Conservation (phyloP, 306 rosid genomes). For the Ochetophila trinervis region DNA sequence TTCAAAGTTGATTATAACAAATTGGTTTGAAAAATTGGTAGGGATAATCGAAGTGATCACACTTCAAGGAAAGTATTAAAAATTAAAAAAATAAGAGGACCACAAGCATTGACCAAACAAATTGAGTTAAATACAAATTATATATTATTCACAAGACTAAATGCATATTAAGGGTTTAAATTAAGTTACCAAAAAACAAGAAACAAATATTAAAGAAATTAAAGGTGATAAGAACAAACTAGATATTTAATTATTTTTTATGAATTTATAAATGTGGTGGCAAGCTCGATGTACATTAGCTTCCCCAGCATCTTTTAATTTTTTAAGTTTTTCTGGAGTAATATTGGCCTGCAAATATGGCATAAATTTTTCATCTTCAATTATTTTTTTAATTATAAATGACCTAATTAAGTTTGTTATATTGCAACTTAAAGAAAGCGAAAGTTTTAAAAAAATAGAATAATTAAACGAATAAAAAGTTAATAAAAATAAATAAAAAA, state of each 20-base stretch:
- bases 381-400: conserved; percentile 13
- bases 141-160: conserved; percentile 22
- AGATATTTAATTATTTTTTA: conserved; percentile 28
- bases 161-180: conserved; percentile 26
- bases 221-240: conserved; percentile 40
- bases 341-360: conserved; percentile 34
- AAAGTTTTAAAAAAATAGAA: conserved; percentile 14
- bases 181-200: conserved; percentile 28
- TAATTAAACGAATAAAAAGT: conserved; percentile 1
- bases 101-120: conserved; percentile 41
- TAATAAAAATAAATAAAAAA: conserved; percentile 2
- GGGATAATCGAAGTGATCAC: conserved; percentile 20
- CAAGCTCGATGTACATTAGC: conserved; percentile 44
- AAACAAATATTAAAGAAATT: conserved; percentile 25
- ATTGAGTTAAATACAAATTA: conserved; percentile 20
- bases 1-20: conserved; percentile 6
- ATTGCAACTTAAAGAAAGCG: conserved; percentile 26
- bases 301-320: conserved; percentile 31
- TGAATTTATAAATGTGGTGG: conserved; percentile 35
- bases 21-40: conserved; percentile 21
- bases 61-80: conserved; percentile 9
- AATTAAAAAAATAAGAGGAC: conserved; percentile 21
- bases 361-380: conserved; percentile 18
- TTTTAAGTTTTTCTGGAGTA: conserved; percentile 17
- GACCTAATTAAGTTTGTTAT: conserved; percentile 8